Conservation (phyloP, 495 filamentous ascomycete species). For the Aspergillus wentii region DNA sequence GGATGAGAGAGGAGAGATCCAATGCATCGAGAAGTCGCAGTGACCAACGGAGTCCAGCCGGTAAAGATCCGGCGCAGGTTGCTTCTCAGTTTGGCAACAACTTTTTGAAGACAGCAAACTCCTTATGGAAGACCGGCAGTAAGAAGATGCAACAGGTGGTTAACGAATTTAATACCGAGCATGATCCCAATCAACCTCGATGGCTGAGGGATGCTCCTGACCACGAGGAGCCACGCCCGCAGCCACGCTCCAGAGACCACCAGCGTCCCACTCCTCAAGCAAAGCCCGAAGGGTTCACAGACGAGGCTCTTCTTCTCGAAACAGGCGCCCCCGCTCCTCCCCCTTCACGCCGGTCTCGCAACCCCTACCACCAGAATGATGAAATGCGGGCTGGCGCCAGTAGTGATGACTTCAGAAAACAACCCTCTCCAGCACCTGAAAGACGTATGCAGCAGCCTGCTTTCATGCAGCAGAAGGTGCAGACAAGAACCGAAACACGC, state of each 20-base stretch:
- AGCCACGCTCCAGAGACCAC: conserved; percentile 12
- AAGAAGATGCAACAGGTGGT: conserved; percentile 96
- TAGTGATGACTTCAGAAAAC: conserved; percentile 31
- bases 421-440: conserved; percentile 35
- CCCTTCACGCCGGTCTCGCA: conserved; percentile 29
- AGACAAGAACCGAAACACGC: conserved; percentile 26
- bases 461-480: conserved; percentile 37
- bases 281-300: conserved; percentile 53
- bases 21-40: conserved; percentile 32
- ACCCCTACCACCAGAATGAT: conserved; percentile 28
- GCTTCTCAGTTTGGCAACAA: conserved; percentile 79
- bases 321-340: conserved; percentile 44
- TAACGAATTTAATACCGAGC: conserved; percentile 78
- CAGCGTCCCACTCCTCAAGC: conserved; percentile 15
- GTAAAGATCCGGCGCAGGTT: conserved; percentile 72
- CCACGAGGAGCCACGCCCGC: conserved; percentile 21
- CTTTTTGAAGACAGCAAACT: conserved; percentile 88
- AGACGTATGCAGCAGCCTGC: conserved; percentile 27
- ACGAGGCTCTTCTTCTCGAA: conserved; percentile 92
- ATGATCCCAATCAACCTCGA: conserved; percentile 79
- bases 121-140: conserved; percentile 87
- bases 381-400: conserved; percentile 14
- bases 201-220: conserved; percentile 78
- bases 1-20: conserved; percentile 29
- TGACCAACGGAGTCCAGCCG: conserved; percentile 56